These are phyloP conservation scores for Turnera subulata DNA, from an alignment of 345 rosid species.

Conservation along the genomic window DNA sequence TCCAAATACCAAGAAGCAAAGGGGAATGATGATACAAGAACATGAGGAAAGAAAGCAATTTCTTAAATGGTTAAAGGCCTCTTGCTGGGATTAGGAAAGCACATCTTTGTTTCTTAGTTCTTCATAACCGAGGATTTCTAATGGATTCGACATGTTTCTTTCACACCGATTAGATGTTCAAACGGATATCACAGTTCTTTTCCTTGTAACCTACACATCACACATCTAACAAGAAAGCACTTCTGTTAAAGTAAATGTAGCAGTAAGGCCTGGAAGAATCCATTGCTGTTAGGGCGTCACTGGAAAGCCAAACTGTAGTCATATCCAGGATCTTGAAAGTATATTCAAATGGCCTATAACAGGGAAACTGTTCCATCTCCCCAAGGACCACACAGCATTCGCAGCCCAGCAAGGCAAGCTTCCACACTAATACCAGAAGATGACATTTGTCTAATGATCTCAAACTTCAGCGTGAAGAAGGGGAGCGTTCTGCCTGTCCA, in stretches of 20 bases:
- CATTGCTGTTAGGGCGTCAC: neutral
- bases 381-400: neutral
- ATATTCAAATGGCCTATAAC: too few species aligned
- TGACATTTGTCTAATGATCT: neutral
- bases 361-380: neutral
- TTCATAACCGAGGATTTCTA: neutral
- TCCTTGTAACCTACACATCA: too few species aligned
- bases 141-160: neutral
- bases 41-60: too few species aligned
- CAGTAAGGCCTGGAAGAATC: neutral
- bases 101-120: neutral
- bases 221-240: neutral
- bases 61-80: neutral
- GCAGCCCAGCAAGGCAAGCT: neutral
- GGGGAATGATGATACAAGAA: too few species aligned
- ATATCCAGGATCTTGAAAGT: too few species aligned
- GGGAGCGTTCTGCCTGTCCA: constrained; percentile 36
- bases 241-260: neutral
- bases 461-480: constrained; percentile 43
- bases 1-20: neutral
- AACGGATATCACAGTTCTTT: too few species aligned
- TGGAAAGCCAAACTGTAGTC: neutral
- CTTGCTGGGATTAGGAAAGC: neutral
- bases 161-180: too few species aligned
- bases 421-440: neutral